A percentile compares a stretch with the other conserved stretches of the same genome.
These are phyloP conservation scores for Cochlearia excelsa DNA, from an alignment of 345 rosid genomes.

Conservation along the genomic window DNA sequence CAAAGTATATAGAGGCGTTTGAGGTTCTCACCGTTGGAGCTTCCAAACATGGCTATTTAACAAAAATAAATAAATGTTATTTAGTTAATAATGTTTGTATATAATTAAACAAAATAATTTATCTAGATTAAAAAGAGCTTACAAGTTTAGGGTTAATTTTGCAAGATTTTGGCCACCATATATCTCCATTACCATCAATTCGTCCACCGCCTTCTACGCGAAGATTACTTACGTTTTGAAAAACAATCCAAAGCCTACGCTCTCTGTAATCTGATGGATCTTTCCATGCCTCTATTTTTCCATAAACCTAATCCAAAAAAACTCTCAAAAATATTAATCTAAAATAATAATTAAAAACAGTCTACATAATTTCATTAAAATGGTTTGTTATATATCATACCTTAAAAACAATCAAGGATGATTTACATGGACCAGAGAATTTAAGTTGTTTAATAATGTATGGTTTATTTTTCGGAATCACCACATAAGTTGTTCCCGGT, in stretches of 20 bases:
- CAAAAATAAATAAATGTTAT: neutral
- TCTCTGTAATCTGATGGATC: constrained; percentile 50
- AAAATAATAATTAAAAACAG: too few species aligned
- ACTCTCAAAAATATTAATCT: too few species aligned
- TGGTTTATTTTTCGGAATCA: constrained; percentile 48
- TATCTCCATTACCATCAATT: constrained; percentile 74
- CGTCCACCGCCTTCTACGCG: constrained; percentile 80
- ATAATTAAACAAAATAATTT: neutral
- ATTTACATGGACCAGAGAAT: constrained; percentile 82
- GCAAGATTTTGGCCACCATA: constrained; percentile 91
- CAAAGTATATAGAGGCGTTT: neutral
- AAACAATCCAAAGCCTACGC: constrained; percentile 55
- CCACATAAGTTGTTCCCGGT: constrained; percentile 36
- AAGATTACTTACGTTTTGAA: constrained; percentile 49
- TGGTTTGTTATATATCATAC: constrained; percentile 32
- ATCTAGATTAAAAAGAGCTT: constrained; percentile 7
- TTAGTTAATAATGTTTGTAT: neutral
- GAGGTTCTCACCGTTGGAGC: constrained; percentile 78
- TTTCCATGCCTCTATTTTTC: constrained; percentile 62
- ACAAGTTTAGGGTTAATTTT: constrained; percentile 69
- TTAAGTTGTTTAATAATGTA: constrained; percentile 58
- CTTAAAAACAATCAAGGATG: constrained; percentile 54
- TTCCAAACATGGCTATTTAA: constrained; percentile 60
- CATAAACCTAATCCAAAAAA: constrained; percentile 46
- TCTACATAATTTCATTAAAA: too few species aligned